These are phyloP conservation scores for Dendryphion nanum DNA, from an alignment of 2,329 filamentous ascomycete species.

Conservation along the genomic window DNA sequence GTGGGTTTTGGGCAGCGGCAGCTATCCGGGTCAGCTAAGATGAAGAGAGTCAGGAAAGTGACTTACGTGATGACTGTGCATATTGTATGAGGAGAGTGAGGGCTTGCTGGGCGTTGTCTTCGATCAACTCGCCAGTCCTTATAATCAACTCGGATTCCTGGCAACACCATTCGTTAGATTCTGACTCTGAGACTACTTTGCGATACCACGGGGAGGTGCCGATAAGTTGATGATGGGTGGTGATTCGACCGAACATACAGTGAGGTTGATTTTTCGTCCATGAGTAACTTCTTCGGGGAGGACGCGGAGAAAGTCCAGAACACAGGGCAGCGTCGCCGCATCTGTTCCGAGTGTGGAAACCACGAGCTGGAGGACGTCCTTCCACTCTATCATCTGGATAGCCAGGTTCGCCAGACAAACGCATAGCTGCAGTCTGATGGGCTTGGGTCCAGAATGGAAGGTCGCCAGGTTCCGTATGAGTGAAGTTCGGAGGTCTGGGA, in stretches of 20 bases:
- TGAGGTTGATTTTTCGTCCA: conserved; percentile 98
- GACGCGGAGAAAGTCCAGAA: conserved; percentile 94
- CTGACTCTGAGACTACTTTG: conserved; percentile 36
- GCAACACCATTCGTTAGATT: conserved; percentile 42
- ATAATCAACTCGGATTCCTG: conserved; percentile 91
- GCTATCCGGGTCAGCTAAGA: conserved; percentile 40
- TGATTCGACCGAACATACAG: conserved; percentile 75
- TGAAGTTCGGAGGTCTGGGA: conserved; percentile 77
- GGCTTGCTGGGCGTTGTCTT: conserved; percentile 86
- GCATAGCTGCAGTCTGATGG: conserved; percentile 79
- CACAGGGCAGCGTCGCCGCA: conserved; percentile 76
- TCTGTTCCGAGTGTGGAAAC: conserved; percentile 75
- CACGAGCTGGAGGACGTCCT: conserved; percentile 82
- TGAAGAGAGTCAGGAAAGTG: not conserved
- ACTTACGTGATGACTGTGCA: conserved; percentile 82
- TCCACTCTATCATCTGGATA: conserved; percentile 95
- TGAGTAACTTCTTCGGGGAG: conserved; percentile 98
- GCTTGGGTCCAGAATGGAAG: conserved; percentile 78
- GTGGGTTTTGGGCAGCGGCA: conserved; percentile 78
- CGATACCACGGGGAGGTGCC: conserved; percentile 36
- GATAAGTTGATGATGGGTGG: conserved; percentile 38
- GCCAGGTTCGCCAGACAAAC: conserved; percentile 92
- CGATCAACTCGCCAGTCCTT: conserved; percentile 84
- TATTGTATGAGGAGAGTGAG: conserved; percentile 86
- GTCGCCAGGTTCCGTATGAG: conserved; percentile 77